Evolutionary conservation across 164 flowering plant species (phyloP).

Genomic region (Annona cherimola): DNA sequence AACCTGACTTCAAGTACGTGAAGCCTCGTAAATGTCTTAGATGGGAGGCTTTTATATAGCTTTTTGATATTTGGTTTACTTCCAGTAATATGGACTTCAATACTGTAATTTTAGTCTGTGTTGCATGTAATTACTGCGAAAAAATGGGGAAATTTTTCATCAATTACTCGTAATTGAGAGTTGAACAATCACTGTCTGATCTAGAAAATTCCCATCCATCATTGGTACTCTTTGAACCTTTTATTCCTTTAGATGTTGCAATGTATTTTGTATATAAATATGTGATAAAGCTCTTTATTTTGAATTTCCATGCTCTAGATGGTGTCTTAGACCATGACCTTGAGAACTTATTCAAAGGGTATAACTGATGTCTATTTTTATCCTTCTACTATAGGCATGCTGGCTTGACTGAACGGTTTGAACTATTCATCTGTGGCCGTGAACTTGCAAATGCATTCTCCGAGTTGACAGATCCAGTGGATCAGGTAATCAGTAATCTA

Average conservation of each 20-base stretch:
- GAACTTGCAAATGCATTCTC: conserved; percentile 97
- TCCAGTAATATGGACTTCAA: background rate
- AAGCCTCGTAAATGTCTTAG: background rate
- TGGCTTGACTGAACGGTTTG: conserved; percentile 96
- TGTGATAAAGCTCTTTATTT: too few relatives aligned
- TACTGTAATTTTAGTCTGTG: background rate
- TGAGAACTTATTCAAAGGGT: background rate
- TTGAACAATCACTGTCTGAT: background rate
- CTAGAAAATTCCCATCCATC: background rate
- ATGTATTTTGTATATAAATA: background rate
- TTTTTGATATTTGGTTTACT: background rate
- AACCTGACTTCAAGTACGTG: background rate
- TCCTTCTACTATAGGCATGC: conserved; percentile 38
- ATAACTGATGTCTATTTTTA: background rate
- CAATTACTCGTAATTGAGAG: too few relatives aligned
- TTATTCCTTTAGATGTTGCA: background rate
- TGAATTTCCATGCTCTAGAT: background rate
- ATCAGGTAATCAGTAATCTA: conserved; percentile 53
- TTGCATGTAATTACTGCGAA: too few relatives aligned
- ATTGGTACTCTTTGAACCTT: background rate
- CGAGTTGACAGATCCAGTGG: conserved; percentile 95
- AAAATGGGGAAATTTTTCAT: too few relatives aligned
- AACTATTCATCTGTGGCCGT: conserved; percentile 91
- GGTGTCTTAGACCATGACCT: background rate
- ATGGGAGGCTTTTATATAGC: background rate